phyloP scores from a whole-genome alignment of 148 eudicot species.

The Chenopodium formosanum region DNA sequence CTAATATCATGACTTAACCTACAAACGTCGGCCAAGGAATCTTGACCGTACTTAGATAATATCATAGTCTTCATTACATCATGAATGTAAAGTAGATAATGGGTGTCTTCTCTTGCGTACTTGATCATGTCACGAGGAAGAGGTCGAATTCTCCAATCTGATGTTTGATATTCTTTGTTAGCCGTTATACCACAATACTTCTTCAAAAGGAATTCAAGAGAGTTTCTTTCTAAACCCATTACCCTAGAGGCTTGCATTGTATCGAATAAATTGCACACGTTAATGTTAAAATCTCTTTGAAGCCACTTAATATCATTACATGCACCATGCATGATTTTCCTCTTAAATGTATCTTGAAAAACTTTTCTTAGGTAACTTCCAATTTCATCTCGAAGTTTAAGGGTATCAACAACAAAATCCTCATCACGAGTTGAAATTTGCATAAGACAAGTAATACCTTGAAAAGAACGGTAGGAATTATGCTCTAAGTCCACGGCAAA shows the following conservation, averaged over 20 bases:
- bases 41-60: not conserved
- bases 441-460: constrained; percentile 14
- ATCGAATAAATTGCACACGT: constrained; percentile 23
- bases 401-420: constrained; percentile 12
- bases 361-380: not conserved
- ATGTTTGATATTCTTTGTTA: constrained; percentile 9
- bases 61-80: not conserved
- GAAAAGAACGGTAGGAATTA: constrained; percentile 3
- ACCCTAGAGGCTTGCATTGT: constrained; percentile 21
- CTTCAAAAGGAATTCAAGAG: not conserved
- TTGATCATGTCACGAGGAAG: not conserved
- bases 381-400: not conserved
- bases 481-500: constrained; percentile 23
- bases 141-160: constrained; percentile 15
- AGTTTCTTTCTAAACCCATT: constrained; percentile 4
- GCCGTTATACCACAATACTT: not conserved
- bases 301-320: constrained; percentile 13
- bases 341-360: constrained; percentile 2
- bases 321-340: constrained; percentile 21
- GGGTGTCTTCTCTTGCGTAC: constrained; percentile 16
- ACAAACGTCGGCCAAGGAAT: not conserved
- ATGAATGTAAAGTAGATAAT: constrained; percentile 5
- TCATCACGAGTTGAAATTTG: constrained; percentile 12
- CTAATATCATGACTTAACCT: not conserved
- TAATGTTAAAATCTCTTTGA: constrained; percentile 18